Evolutionary conservation across 2,329 filamentous ascomycete species (phyloP).

Genomic region (Xylaria sp.): DNA sequence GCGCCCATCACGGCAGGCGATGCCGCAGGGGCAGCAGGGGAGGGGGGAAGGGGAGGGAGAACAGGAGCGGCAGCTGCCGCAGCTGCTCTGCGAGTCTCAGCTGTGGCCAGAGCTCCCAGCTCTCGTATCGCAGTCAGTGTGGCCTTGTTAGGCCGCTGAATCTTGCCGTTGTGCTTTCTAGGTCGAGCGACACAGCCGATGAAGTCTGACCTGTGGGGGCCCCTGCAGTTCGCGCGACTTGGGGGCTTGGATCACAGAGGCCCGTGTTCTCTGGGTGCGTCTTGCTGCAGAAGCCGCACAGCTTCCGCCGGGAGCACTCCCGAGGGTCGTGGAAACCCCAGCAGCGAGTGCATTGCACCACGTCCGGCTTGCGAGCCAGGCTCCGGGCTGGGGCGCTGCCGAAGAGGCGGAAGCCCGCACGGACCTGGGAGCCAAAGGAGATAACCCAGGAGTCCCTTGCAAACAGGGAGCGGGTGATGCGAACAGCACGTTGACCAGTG

Average conservation of each 20-base stretch:
- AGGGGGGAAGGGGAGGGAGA: no score
- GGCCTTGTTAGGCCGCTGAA: neutral
- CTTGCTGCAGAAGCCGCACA: no score
- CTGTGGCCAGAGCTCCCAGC: no score
- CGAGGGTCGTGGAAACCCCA: neutral
- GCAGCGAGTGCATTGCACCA: neutral
- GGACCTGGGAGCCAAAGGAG: neutral
- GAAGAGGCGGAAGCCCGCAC: neutral
- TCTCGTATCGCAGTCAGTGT: no score
- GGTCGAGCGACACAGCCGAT: neutral
- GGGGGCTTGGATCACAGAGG: no score
- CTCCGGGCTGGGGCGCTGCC: neutral
- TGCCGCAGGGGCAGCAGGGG: no score
- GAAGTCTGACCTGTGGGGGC: neutral
- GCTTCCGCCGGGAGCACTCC: no score
- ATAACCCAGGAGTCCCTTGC: neutral
- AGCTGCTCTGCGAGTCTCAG: no score
- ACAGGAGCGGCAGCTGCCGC: no score
- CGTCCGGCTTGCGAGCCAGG: neutral
- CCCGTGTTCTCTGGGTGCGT: no score
- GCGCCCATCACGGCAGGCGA: no score
- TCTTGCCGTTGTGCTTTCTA: neutral
- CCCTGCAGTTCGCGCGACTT: neutral
- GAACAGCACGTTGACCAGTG: neutral
- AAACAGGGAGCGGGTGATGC: neutral